phyloP scores from a whole-genome alignment of 2,329 filamentous ascomycete genomes.

The Tolypocladium tropicale region DNA sequence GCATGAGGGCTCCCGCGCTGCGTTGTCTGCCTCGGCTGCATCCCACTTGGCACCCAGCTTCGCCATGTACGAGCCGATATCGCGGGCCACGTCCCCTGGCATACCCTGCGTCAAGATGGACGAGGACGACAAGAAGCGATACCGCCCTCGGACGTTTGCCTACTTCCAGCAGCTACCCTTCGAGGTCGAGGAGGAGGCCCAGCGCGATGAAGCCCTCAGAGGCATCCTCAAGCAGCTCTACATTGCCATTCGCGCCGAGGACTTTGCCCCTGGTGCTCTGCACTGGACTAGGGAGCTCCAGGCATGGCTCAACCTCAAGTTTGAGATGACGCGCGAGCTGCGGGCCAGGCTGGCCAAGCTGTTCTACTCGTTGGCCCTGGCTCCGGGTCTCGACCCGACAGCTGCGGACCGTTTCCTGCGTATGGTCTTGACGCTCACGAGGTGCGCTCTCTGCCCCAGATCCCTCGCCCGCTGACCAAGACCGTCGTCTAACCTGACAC shows the following conservation, averaged over 20 bases:
- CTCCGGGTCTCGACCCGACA: conserved; percentile 74
- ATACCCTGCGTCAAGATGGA: conserved; percentile 40
- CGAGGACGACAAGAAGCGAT: conserved; percentile 50
- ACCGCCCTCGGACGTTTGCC: conserved; percentile 82
- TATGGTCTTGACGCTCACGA: conserved; percentile 95
- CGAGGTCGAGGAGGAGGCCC: conserved; percentile 65
- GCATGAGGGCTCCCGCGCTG: conserved; percentile 17
- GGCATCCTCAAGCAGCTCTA: conserved; percentile 93
- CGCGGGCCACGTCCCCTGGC: conserved; percentile 78
- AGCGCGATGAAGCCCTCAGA: conserved; percentile 68
- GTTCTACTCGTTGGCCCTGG: conserved; percentile 88
- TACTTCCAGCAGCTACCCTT: conserved; percentile 91
- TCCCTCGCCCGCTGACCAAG: not conserved
- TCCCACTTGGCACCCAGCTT: conserved; percentile 26
- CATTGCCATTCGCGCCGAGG: conserved; percentile 80
- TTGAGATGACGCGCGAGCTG: conserved; percentile 81
- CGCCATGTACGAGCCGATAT: conserved; percentile 56
- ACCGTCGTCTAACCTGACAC: conserved; percentile 1
- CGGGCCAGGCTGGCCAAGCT: conserved; percentile 77
- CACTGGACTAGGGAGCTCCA: conserved; percentile 97
- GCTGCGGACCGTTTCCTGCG: conserved; percentile 85
- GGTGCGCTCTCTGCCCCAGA: conserved; percentile 44
- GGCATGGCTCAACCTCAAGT: conserved; percentile 93
- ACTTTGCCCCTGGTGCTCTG: conserved; percentile 85
- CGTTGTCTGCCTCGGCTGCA: conserved; percentile 19